Evolutionary conservation across 768 basidiomycete species (phyloP).

Genomic region (Tylopilus sp.): DNA sequence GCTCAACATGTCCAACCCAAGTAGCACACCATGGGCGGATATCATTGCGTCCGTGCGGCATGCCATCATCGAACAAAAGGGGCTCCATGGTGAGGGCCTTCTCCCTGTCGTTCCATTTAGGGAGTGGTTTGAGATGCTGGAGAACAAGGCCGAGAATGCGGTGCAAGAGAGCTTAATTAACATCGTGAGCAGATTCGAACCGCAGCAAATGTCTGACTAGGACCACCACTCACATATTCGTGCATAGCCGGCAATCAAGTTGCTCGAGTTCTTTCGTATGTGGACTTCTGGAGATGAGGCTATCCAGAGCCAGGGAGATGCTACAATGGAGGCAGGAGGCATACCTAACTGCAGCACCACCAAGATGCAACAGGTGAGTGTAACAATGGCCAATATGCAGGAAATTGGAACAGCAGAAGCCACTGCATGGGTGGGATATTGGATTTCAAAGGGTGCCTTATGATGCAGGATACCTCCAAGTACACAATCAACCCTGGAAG

Average conservation of each 20-base stretch:
- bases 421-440: constrained; percentile 24
- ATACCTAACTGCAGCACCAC: constrained; percentile 18
- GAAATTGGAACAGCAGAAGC: constrained; percentile 23
- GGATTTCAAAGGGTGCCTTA: constrained; percentile 21
- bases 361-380: constrained; percentile 14
- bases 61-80: constrained; percentile 12
- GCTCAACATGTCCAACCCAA: constrained; percentile 40
- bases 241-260: constrained; percentile 34
- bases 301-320: background rate
- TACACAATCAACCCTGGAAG: too few relatives aligned
- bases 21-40: constrained; percentile 30
- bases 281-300: constrained; percentile 19
- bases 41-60: constrained; percentile 28
- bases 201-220: constrained; percentile 8
- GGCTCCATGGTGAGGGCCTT: background rate
- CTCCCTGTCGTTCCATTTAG: constrained; percentile 33
- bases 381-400: constrained; percentile 25
- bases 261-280: constrained; percentile 32
- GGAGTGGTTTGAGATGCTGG: constrained; percentile 34
- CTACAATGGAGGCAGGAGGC: constrained; percentile 17
- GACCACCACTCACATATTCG: background rate
- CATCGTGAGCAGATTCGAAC: too few relatives aligned
- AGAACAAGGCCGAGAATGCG: constrained; percentile 15
- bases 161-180: constrained; percentile 26
- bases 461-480: too few relatives aligned